These are phyloP conservation scores for Pyricularia sp. DNA, from an alignment of 2,329 filamentous ascomycete species.

Conservation along the genomic window DNA sequence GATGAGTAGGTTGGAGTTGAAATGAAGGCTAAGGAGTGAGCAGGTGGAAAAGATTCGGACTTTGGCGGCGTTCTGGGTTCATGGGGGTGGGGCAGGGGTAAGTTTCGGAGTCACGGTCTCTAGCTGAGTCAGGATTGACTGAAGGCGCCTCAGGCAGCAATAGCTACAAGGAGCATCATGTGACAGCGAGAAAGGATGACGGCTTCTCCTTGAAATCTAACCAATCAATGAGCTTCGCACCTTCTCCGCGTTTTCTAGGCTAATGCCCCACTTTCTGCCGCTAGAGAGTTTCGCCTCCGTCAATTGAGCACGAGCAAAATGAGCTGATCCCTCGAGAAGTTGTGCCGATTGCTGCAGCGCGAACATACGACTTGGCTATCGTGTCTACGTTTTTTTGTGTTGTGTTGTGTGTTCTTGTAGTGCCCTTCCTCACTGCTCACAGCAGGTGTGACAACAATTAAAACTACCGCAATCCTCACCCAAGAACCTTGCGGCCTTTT, in stretches of 20 bases:
- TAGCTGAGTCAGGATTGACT: neutral
- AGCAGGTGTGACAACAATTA: neutral
- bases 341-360: neutral
- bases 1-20: neutral
- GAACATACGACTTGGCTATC: neutral
- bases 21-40: neutral
- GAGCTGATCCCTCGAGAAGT: slow-evolving; percentile 1
- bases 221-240: neutral
- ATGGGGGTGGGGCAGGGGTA: neutral
- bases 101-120: neutral
- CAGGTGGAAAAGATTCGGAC: neutral
- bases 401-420: neutral
- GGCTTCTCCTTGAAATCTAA: neutral
- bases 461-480: neutral
- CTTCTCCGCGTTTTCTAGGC: slow-evolving; percentile 1
- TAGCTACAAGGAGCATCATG: neutral
- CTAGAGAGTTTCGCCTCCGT: neutral
- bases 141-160: neutral
- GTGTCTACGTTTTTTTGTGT: neutral
- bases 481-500: neutral
- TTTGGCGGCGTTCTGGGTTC: neutral
- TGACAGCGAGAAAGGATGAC: neutral
- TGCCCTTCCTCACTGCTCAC: neutral
- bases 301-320: neutral
- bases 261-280: neutral